Conservation (phyloP, 2,329 filamentous ascomycete species). For the Fonsecaea nubica region DNA sequence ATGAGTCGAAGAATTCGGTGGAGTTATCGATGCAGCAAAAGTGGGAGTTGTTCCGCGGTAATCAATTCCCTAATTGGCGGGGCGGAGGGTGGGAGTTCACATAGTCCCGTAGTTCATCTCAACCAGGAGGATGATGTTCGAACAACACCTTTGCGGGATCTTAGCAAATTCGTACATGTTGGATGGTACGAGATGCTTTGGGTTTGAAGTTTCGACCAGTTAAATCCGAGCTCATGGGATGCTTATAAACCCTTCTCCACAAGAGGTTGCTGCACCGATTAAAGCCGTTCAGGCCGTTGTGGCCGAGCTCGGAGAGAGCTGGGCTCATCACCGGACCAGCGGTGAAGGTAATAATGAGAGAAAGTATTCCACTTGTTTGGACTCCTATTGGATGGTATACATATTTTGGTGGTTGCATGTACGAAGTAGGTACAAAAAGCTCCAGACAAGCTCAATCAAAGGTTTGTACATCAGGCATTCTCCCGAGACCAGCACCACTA, state of each 20-base stretch:
- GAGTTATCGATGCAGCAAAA: not conserved
- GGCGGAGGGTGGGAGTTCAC: not conserved
- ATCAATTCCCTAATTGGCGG: not conserved
- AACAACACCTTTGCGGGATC: not conserved
- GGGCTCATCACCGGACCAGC: not conserved
- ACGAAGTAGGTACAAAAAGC: not conserved
- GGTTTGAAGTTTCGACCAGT: not conserved
- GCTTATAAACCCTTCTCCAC: not conserved
- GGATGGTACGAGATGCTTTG: not conserved
- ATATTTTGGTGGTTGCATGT: constrained; percentile 7
- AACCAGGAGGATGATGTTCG: not conserved
- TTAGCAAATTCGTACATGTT: not conserved
- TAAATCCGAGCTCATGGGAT: not conserved
- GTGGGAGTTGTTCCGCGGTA: not conserved
- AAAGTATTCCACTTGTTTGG: not conserved
- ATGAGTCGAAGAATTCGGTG: constrained; percentile 4
- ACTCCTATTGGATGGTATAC: not conserved
- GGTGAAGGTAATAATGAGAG: not conserved
- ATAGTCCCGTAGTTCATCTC: not conserved
- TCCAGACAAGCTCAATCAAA: constrained; percentile 43
- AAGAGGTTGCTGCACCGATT: not conserved
- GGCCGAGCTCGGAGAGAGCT: not conserved
- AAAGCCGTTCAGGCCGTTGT: not conserved
- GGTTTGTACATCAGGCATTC: constrained; percentile 56
- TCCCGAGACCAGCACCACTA: constrained; percentile 48